Evolutionary conservation across 805 yeast species (phyloP).

Genomic region (Trichomonascus vanleenenianus): DNA sequence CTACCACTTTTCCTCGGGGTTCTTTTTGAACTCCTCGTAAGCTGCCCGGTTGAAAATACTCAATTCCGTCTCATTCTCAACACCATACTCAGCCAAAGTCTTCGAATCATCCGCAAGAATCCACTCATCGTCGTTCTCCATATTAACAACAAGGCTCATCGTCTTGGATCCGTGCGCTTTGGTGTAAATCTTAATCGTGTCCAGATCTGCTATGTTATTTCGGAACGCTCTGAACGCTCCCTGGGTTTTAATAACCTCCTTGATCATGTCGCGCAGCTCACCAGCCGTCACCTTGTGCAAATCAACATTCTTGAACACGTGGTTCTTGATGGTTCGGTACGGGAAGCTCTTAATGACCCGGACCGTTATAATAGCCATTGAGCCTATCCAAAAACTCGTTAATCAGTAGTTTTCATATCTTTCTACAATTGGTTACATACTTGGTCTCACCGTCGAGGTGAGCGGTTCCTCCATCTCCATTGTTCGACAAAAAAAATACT

Average conservation of each 20-base stretch:
- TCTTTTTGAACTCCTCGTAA: conserved; percentile 59
- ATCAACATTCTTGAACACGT: conserved; percentile 54
- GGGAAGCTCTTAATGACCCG: conserved; percentile 89
- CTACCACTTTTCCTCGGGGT: conserved; percentile 91
- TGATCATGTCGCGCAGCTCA: conserved; percentile 49
- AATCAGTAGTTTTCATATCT: not conserved
- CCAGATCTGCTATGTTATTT: conserved; percentile 48
- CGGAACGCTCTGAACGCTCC: conserved; percentile 79
- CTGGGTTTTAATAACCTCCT: conserved; percentile 40
- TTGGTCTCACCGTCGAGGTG: conserved; percentile 69
- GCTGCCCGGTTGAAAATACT: conserved; percentile 67
- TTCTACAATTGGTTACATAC: conserved; percentile 27
- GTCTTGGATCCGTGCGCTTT: conserved; percentile 95
- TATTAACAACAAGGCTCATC: conserved; percentile 82
- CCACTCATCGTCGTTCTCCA: conserved; percentile 80
- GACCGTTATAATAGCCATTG: conserved; percentile 62
- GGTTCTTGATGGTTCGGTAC: conserved; percentile 22
- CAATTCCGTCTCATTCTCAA: conserved; percentile 84
- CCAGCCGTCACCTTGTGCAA: conserved; percentile 59
- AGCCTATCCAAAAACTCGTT: conserved; percentile 18
- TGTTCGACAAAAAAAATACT: too few relatives aligned
- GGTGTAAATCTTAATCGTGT: conserved; percentile 78
- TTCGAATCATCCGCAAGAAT: conserved; percentile 39
- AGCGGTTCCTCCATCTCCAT: conserved; percentile 46
- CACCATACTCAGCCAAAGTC: conserved; percentile 34